Conservation (phyloP, 202 grass and related monocot species). For the Carex arenaria region DNA sequence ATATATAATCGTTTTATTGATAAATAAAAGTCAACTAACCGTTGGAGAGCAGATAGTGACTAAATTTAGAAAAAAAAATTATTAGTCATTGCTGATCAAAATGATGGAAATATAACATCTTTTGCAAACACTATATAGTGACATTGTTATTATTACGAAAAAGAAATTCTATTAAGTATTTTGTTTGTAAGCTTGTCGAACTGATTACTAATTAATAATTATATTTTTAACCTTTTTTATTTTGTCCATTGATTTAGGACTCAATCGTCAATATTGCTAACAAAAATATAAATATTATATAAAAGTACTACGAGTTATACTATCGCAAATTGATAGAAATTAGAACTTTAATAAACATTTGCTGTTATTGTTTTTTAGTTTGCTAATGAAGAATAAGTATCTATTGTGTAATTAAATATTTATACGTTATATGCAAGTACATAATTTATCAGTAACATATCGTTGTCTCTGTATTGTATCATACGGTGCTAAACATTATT, state of each 20-base stretch:
- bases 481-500: background rate
- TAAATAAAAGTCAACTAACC: background rate
- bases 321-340: background rate
- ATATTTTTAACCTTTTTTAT: background rate
- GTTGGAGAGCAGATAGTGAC: background rate
- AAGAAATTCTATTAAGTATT: background rate
- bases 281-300: too few species aligned
- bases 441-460: background rate
- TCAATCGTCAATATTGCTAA: too few species aligned
- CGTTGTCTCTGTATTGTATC: background rate
- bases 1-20: background rate
- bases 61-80: background rate
- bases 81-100: background rate
- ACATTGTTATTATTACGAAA: background rate
- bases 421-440: background rate
- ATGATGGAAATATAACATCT: too few species aligned
- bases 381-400: too few species aligned
- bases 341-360: background rate
- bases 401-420: too few species aligned
- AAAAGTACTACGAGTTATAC: too few species aligned
- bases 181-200: background rate
- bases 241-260: background rate
- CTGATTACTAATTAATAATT: background rate
- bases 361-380: background rate
- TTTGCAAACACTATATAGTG: too few species aligned